Percentiles rank a stretch among this genome's conserved stretches.
Conservation (phyloP, 1,139 yeast species). For the Pichia sp. region DNA sequence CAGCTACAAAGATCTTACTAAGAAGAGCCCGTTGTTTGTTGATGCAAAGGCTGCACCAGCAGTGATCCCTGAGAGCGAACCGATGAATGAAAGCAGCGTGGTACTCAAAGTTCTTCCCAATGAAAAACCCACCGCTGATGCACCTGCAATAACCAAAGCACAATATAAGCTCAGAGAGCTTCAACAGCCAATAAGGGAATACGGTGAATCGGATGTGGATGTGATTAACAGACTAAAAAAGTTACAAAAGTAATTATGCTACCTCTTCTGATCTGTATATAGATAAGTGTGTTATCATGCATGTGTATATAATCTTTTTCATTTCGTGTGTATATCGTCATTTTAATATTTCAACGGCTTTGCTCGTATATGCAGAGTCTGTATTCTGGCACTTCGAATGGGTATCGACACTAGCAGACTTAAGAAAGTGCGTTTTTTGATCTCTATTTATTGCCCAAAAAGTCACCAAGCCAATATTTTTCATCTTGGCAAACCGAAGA, state of each 20-base stretch:
- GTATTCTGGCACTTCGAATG: conserved; percentile 21
- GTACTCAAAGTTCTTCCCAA: conserved; percentile 4
- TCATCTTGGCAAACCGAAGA: conserved; percentile 18
- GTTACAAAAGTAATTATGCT: conserved; percentile 17
- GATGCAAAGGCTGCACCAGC: too few species aligned
- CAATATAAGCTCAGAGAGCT: conserved; percentile 30
- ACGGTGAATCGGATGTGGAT: conserved; percentile 30
- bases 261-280: conserved; percentile 1
- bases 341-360: conserved; percentile 6
- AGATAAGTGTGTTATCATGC: background rate
- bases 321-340: background rate
- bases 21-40: conserved; percentile 15
- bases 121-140: conserved; percentile 15
- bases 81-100: background rate
- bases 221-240: conserved; percentile 33
- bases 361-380: conserved; percentile 21
- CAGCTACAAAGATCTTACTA: conserved; percentile 25
- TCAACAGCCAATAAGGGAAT: conserved; percentile 26
- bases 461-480: conserved; percentile 24
- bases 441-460: conserved; percentile 33
- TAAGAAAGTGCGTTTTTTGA: conserved; percentile 18
- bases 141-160: conserved; percentile 21
- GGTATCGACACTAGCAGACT: conserved; percentile 11
- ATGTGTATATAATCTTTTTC: background rate
- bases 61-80: too few species aligned